Base-by-base conservation (phyloP, 805 yeast genomes). In the Spencermartinsiella europaea region DNA sequence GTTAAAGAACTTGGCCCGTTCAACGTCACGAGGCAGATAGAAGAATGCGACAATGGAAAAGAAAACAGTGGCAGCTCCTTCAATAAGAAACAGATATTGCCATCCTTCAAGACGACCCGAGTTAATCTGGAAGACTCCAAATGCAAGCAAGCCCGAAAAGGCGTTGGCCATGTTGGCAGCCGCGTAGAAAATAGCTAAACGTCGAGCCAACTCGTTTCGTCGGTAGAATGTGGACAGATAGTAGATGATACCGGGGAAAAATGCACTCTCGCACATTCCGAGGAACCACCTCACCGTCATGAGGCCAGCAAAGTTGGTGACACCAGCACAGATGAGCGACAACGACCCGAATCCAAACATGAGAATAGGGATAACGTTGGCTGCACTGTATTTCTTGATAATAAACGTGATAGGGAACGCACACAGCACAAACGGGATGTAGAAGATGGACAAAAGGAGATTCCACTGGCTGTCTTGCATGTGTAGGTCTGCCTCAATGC, bases 141-240 rank as follows among this genome's bases (percentile, higher is more conserved):
- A 69, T 1, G 75, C 70, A 62, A 78, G 53, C 59, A 79, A 60
- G 12, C 83, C 84, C 37, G 82, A 80, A 61, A 79, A 77, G 1
- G 80, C 80, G 40, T 78, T 74, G 5, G 81, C 73, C 34, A 78
- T 57, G 47, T 77, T 74, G 7, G 82, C 75, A 22, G 78, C 73
- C 28, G 74, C 67, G 56, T 76, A 76, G 38, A 78, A 69, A 45
- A 70, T 68, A 4, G 78, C 71, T 49, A 73, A 64, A 40, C 81
- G 64, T 21, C 68, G 62, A 3, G 77, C 77, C 48, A 73, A 68
- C 53, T 77, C 80, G 41, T 67, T 64, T 47, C 74, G 66, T 40
- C 74, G 69, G 52, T 75, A 76, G 41, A 74, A 67, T 47, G 73
- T 66, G 1, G 78, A 71, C 19, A 76, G 54, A 49, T 73, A 73